These are phyloP conservation scores for Fragaria iinumae DNA, from an alignment of 306 rosid species.

Conservation along the genomic window DNA sequence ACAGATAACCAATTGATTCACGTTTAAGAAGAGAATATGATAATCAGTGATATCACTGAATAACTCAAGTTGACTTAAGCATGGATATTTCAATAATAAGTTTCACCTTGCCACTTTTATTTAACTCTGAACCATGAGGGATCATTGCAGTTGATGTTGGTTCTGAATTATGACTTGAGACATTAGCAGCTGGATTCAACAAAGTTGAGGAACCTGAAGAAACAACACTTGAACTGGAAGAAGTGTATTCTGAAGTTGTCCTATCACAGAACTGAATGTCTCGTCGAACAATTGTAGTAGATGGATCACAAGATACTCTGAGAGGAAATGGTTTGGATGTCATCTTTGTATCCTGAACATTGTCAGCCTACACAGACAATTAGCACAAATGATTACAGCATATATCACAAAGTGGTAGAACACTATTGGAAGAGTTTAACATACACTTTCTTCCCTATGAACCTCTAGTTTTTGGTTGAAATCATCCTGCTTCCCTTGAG, in stretches of 20 bases:
- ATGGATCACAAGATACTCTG: conserved; percentile 33
- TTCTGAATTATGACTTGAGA: conserved; percentile 33
- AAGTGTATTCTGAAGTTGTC: conserved; percentile 40
- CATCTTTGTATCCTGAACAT: conserved; percentile 34
- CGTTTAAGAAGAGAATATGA: background rate
- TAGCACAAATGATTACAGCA: conserved; percentile 13
- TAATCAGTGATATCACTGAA: background rate
- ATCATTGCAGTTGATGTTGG: conserved; percentile 39
- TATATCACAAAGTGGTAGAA: conserved; percentile 10
- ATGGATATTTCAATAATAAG: background rate
- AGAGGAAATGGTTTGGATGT: conserved; percentile 31
- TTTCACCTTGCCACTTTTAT: conserved; percentile 63
- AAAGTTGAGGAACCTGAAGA: conserved; percentile 35
- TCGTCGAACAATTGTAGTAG: conserved; percentile 31
- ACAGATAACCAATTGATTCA: background rate
- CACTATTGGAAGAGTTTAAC: conserved; percentile 22
- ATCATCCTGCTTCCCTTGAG: conserved; percentile 40
- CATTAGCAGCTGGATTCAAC: conserved; percentile 35
- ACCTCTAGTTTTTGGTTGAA: conserved; percentile 39
- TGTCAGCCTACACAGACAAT: conserved; percentile 49
- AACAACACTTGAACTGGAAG: conserved; percentile 29
- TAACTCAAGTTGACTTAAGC: background rate
- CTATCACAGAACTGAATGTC: conserved; percentile 38
- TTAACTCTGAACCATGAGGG: conserved; percentile 43
- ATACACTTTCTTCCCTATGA: conserved; percentile 42